Conservation (phyloP, 148 eudicot genomes). For the Heliosperma pusillum region DNA sequence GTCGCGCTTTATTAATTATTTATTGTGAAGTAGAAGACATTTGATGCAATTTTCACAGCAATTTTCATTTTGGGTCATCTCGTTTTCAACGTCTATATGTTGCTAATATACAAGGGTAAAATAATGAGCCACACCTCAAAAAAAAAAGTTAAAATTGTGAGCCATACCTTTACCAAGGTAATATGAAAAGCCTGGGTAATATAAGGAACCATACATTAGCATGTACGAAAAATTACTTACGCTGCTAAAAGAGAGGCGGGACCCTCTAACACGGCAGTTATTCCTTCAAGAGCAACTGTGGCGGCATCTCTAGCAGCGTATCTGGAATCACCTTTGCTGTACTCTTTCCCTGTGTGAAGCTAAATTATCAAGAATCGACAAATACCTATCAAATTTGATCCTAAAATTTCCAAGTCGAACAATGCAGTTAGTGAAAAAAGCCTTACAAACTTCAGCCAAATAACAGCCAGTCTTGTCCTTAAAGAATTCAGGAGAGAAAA, state of each 20-base stretch:
- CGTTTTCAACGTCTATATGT: no score
- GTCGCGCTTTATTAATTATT: no score
- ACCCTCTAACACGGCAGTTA: constrained; percentile 75
- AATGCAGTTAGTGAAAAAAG: constrained; percentile 13
- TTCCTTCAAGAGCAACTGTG: constrained; percentile 70
- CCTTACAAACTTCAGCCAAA: constrained; percentile 90
- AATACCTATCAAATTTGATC: neutral
- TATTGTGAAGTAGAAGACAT: no score
- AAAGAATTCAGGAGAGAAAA: constrained; percentile 71
- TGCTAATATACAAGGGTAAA: no score
- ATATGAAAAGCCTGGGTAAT: neutral
- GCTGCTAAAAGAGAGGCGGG: constrained; percentile 79
- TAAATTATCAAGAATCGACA: neutral
- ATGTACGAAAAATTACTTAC: constrained; percentile 40
- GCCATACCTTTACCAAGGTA: neutral
- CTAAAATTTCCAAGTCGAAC: neutral
- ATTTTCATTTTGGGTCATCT: no score
- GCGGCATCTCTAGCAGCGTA: constrained; percentile 74
- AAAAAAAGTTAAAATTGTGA: no score
- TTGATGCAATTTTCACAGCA: no score
- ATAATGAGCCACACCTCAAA: no score
- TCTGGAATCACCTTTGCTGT: constrained; percentile 91
- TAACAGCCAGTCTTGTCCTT: constrained; percentile 54
- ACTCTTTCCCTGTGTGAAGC: constrained; percentile 75
- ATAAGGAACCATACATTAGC: neutral